Conservation (phyloP, 331 rosid genomes). For the Ulmus americana region DNA sequence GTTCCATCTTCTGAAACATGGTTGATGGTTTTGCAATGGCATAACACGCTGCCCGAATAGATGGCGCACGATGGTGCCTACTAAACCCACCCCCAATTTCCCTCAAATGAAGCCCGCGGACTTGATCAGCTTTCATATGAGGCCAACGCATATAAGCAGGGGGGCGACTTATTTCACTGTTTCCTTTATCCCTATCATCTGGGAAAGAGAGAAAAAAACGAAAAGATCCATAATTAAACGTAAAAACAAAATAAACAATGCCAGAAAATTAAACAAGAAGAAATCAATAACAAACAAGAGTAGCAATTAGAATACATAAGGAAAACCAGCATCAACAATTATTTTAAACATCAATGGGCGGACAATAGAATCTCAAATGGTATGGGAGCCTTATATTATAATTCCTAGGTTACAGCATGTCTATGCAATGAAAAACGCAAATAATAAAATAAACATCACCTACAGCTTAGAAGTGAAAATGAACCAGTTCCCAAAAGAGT, state of each 20-base stretch:
- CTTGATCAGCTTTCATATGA: constrained; percentile 93
- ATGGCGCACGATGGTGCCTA: constrained; percentile 89
- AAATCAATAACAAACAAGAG: not conserved
- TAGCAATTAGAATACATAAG: not conserved
- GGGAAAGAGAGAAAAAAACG: constrained; percentile 21
- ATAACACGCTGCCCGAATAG: constrained; percentile 92
- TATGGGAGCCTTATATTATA: not conserved
- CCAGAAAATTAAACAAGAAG: not conserved
- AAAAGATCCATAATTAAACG: not conserved
- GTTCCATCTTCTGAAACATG: constrained; percentile 93
- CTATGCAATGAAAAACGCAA: constrained; percentile 3
- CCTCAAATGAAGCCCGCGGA: constrained; percentile 82
- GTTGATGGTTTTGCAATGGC: constrained; percentile 92
- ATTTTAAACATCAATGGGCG: not conserved
- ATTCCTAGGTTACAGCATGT: not conserved
- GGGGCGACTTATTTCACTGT: constrained; percentile 43
- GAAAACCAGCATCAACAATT: not conserved
- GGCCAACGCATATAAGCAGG: constrained; percentile 94
- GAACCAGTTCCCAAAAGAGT: constrained; percentile 82
- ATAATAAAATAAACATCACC: constrained; percentile 36
- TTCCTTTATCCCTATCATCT: constrained; percentile 58
- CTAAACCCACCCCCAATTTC: constrained; percentile 98
- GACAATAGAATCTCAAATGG: not conserved
- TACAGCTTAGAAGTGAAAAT: constrained; percentile 81
- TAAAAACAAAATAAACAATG: not conserved